phyloP scores from a whole-genome alignment of 192 early-diverging fungal species.

The Coemansia sp. region DNA sequence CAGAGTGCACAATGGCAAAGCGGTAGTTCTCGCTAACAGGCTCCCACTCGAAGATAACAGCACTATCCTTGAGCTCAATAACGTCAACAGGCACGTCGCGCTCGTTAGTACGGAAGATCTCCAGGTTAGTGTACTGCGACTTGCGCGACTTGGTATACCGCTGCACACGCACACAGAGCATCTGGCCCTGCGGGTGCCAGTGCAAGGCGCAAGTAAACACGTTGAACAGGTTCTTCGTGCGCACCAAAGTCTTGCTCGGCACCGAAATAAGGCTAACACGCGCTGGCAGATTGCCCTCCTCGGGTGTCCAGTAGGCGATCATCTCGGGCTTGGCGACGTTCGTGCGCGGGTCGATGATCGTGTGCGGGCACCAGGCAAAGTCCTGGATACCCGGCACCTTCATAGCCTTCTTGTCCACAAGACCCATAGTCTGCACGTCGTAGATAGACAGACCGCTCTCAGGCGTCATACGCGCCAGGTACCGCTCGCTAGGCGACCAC shows the following conservation, averaged over 20 bases:
- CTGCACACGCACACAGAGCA: slow-evolving; percentile 91
- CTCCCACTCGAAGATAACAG: slow-evolving; percentile 95
- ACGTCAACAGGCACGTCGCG: slow-evolving; percentile 96
- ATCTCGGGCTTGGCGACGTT: slow-evolving; percentile 57
- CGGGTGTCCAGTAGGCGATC: slow-evolving; percentile 95
- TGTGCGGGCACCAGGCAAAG: slow-evolving; percentile 74
- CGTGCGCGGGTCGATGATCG: slow-evolving; percentile 37
- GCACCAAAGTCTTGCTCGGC: slow-evolving; percentile 80
- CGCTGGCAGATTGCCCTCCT: slow-evolving; percentile 93
- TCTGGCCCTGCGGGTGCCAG: slow-evolving; percentile 90
- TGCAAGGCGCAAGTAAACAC: slow-evolving; percentile 84
- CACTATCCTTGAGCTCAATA: slow-evolving; percentile 82
- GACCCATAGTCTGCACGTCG: slow-evolving; percentile 90
- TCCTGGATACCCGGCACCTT: slow-evolving; percentile 77
- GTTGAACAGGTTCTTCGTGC: slow-evolving; percentile 98
- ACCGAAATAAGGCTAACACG: slow-evolving; percentile 87
- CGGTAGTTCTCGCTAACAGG: slow-evolving; percentile 73
- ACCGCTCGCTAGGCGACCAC: slow-evolving; percentile 93
- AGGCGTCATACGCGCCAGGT: slow-evolving; percentile 85
- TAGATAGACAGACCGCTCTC: slow-evolving; percentile 81
- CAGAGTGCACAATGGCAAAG: slow-evolving; percentile 85
- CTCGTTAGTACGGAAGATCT: slow-evolving; percentile 91
- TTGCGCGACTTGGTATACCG: slow-evolving; percentile 91
- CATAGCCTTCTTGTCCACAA: slow-evolving; percentile 91
- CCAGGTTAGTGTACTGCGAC: slow-evolving; percentile 81